Conservation (phyloP, 1,284 basidiomycete genomes). For the Cryptococcus sp. region DNA sequence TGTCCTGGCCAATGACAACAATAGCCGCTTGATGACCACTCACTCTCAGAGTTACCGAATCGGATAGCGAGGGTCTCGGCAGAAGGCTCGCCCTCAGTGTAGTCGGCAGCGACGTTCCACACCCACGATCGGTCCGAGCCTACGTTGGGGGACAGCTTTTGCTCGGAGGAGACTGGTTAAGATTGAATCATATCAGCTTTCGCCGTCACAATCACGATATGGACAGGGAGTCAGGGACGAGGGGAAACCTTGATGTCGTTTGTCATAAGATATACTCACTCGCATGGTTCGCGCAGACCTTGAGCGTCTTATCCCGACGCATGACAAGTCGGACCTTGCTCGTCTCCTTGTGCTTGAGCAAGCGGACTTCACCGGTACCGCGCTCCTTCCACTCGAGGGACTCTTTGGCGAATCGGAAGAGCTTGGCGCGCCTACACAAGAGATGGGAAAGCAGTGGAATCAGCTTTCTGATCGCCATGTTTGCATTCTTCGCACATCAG, state of each 20-base stretch:
- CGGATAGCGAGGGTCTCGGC: slow-evolving; percentile 96
- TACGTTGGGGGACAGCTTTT: slow-evolving; percentile 96
- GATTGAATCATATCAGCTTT: not conserved
- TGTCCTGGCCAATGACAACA: not conserved
- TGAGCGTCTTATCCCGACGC: slow-evolving; percentile 99
- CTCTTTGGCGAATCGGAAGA: slow-evolving; percentile 88
- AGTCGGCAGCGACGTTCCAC: slow-evolving; percentile 95
- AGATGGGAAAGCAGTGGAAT: not conserved
- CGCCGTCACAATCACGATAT: not conserved
- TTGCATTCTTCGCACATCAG: not conserved
- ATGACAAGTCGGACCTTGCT: slow-evolving; percentile 96
- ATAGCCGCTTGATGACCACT: slow-evolving; percentile 49
- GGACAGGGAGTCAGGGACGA: not conserved
- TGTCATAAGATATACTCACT: slow-evolving; percentile 61
- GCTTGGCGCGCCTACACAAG: slow-evolving; percentile 85
- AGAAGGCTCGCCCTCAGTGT: slow-evolving; percentile 82
- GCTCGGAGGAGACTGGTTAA: slow-evolving; percentile 75
- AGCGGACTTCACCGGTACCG: slow-evolving; percentile 81
- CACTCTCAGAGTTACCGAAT: slow-evolving; percentile 95
- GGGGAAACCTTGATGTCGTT: not conserved
- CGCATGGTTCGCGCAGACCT: slow-evolving; percentile 98
- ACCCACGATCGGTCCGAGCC: slow-evolving; percentile 99
- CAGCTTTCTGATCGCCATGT: not conserved
- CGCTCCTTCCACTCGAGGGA: slow-evolving; percentile 84
- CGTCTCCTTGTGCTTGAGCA: slow-evolving; percentile 83